phyloP scores from a whole-genome alignment of 495 filamentous ascomycete species.

The Tetracladium marchalianum region DNA sequence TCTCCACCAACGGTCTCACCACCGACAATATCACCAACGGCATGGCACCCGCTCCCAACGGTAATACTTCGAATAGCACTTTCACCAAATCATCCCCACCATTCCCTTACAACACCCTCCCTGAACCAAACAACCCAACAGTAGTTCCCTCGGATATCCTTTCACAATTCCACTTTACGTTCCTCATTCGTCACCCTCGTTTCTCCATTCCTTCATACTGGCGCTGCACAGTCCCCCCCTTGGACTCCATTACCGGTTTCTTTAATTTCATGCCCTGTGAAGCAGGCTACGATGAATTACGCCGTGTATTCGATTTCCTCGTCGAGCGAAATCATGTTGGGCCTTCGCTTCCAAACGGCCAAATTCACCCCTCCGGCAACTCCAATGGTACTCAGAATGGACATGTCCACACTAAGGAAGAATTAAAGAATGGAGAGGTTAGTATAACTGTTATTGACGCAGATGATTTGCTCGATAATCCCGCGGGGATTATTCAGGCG shows the following conservation, averaged over 20 bases:
- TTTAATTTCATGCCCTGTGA: conserved; percentile 73
- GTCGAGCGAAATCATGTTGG: conserved; percentile 49
- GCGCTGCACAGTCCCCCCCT: conserved; percentile 88
- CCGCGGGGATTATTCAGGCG: conserved; percentile 57
- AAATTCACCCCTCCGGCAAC: conserved; percentile 18
- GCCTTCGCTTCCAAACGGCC: conserved; percentile 43
- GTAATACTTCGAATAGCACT: conserved; percentile 11
- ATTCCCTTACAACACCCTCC: conserved; percentile 46
- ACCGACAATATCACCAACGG: conserved; percentile 22
- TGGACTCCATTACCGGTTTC: conserved; percentile 75
- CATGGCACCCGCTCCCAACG: conserved; percentile 2
- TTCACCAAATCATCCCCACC: conserved; percentile 22
- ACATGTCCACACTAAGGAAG: neutral
- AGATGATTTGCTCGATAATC: conserved; percentile 83
- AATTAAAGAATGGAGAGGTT: conserved; percentile 20
- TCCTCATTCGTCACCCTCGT: conserved; percentile 90
- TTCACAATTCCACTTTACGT: conserved; percentile 80
- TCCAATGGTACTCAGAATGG: conserved; percentile 21
- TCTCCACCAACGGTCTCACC: conserved; percentile 19
- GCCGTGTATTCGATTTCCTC: conserved; percentile 77
- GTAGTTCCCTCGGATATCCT: conserved; percentile 64
- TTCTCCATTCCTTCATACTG: conserved; percentile 83
- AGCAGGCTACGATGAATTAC: conserved; percentile 83
- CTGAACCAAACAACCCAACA: conserved; percentile 66
- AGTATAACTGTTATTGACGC: conserved; percentile 85